Evolutionary conservation across 2,329 filamentous ascomycete species (phyloP).

Genomic region (Fonsecaea multimorphosa): DNA sequence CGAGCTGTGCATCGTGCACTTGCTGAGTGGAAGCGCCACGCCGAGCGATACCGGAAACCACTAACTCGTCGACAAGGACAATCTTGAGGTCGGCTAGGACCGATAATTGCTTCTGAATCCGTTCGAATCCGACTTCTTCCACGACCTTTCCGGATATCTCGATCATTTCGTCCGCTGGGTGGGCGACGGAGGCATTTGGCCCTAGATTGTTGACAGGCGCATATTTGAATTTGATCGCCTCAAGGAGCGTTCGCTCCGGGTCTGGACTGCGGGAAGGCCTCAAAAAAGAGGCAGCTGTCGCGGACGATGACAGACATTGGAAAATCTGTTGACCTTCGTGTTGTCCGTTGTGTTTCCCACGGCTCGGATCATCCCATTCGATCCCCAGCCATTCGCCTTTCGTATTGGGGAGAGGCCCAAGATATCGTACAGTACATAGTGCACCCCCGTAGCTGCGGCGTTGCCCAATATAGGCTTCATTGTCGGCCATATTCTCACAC

Average conservation of each 20-base stretch:
- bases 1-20: slow-evolving; percentile 44
- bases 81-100: slow-evolving; percentile 77
- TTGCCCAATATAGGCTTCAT: slow-evolving; percentile 59
- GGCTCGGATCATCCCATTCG: slow-evolving; percentile 88
- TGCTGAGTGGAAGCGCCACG: slow-evolving; percentile 33
- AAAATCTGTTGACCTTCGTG: slow-evolving; percentile 83
- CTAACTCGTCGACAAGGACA: slow-evolving; percentile 79
- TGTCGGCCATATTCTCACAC: slow-evolving; percentile 1
- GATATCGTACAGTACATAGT: slow-evolving; percentile 83
- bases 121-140: slow-evolving; percentile 94
- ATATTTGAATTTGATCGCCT: slow-evolving; percentile 84
- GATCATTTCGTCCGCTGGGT: slow-evolving; percentile 39
- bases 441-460: slow-evolving; percentile 79
- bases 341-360: slow-evolving; percentile 90
- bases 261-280: slow-evolving; percentile 76
- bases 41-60: slow-evolving; percentile 56
- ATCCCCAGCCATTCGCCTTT: slow-evolving; percentile 86
- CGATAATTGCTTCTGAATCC: slow-evolving; percentile 80
- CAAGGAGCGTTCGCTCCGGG: slow-evolving; percentile 72
- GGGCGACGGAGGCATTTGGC: slow-evolving; percentile 13
- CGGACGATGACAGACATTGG: slow-evolving; percentile 58
- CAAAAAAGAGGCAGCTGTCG: slow-evolving; percentile 84
- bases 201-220: slow-evolving; percentile 60
- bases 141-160: slow-evolving; percentile 81
- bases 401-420: slow-evolving; percentile 77